Base-by-base conservation (phyloP, 2,329 filamentous ascomycete species). In the Bipolaris zeicola region DNA sequence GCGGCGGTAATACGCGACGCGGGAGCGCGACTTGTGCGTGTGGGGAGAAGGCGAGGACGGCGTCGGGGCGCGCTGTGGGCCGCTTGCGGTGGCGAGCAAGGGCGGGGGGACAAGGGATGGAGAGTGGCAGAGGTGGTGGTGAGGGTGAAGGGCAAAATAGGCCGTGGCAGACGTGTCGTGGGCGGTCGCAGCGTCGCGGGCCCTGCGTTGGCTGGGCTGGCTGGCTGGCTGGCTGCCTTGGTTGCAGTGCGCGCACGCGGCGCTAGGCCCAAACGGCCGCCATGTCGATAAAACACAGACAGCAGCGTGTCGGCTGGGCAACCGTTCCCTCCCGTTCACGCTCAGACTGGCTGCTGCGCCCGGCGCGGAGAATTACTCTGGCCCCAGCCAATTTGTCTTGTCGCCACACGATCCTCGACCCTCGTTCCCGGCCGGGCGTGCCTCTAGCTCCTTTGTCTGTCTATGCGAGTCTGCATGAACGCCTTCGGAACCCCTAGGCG, bases 1-100 rank as follows among this genome's bases (percentile, higher is more conserved):
- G 50, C 58, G 58, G 60, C 55, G 58, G 64, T 58, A 55, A 48
- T 52, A 58, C 59, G 58, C 64, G 65, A 72, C 69, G 71, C 65
- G 44, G 44, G 18, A 66, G 68, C 64, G 67, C 59, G 61, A 59
- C 33, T 4, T 64, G 68, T 63, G 66, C 59, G 61, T 58, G 54
- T 51, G 13, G 34, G 14, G 38, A 11, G 22, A 18, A 13, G 16
- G n/a, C 10, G 28, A 38, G 31, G 50, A 49, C 38, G 42, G 43
- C 18, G 39, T n/a, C 49, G 45, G 50, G 47, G 26, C 38, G 47
- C 44, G 57, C 52, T 53, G 52, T 54, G 48, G 28, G 28, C 28
- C 28, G 28, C 28, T 31, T 31, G 28, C 28, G 28, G 28, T 31
- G 28, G 28, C 28, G 28, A 2, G 28, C 28, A 58, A 47, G 47